Evolutionary conservation across 305 asterid species (phyloP).

Genomic region (Fraxinus xanthoxyloides): DNA sequence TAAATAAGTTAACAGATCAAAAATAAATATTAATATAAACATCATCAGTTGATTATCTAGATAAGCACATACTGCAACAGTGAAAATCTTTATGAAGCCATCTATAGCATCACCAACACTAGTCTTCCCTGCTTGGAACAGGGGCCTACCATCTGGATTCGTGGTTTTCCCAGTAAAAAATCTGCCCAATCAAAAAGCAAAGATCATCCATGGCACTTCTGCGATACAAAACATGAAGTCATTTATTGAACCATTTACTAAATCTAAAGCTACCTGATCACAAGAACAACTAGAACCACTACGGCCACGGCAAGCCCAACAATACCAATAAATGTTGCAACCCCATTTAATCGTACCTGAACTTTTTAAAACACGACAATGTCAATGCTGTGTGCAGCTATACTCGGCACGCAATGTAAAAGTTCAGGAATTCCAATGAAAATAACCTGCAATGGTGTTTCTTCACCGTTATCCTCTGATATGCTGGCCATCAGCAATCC

Average conservation of each 20-base stretch:
- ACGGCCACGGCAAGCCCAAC: conserved; percentile 86
- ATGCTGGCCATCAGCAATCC: conserved; percentile 97
- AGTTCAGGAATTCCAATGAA: conserved; percentile 9
- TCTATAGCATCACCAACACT: conserved; percentile 62
- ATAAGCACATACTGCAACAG: conserved; percentile 75
- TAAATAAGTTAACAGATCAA: conserved; percentile 25
- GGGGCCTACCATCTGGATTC: conserved; percentile 46
- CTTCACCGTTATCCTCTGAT: conserved; percentile 96
- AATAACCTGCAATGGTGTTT: conserved; percentile 92
- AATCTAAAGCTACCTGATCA: conserved; percentile 48
- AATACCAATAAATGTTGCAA: conserved; percentile 87
- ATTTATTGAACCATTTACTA: conserved; percentile 2
- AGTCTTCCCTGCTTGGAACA: conserved; percentile 66
- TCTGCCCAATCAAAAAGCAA: conserved; percentile 40
- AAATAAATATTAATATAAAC: conserved; percentile 10
- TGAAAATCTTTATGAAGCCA: conserved; percentile 73
- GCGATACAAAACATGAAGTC: not conserved
- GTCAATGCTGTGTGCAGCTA: conserved; percentile 12
- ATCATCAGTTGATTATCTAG: conserved; percentile 15
- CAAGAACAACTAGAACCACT: conserved; percentile 69
- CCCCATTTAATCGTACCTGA: conserved; percentile 89
- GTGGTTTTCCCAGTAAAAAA: conserved; percentile 76
- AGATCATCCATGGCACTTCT: not conserved
- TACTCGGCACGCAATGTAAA: not conserved
- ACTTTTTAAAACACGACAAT: conserved; percentile 18